These are phyloP conservation scores for Fusarium caatingaense DNA, from an alignment of 2,329 filamentous ascomycete species.

Conservation along the genomic window DNA sequence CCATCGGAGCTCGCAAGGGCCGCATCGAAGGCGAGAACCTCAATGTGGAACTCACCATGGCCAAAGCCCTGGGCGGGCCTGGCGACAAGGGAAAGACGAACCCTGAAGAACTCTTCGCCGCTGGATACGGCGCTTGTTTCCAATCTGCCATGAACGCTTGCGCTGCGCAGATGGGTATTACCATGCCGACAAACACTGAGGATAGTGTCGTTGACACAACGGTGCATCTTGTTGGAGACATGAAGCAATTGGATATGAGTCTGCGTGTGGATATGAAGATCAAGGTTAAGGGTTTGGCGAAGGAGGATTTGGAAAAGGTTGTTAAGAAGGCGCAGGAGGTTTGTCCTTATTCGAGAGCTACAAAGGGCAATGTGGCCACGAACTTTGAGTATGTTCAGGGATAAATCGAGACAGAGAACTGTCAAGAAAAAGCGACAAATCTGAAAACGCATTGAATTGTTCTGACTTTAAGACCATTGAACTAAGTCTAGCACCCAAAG, in stretches of 20 bases:
- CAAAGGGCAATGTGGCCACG: slow-evolving; percentile 2
- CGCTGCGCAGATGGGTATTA: slow-evolving; percentile 9
- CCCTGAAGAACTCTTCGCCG: slow-evolving; percentile 18
- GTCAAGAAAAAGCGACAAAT: not conserved
- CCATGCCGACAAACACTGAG: slow-evolving; percentile 9
- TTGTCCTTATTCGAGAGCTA: slow-evolving; percentile 19
- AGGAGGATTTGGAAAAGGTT: slow-evolving; percentile 1
- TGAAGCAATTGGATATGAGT: slow-evolving; percentile 19
- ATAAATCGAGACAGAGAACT: not conserved
- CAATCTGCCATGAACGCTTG: slow-evolving; percentile 28
- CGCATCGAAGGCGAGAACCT: slow-evolving; percentile 25
- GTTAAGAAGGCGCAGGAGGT: slow-evolving; percentile 7
- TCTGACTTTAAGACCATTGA: accelerated
- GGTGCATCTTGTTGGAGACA: slow-evolving; percentile 20
- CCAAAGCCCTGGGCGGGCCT: slow-evolving; percentile 21
- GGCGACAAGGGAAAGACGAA: slow-evolving; percentile 26
- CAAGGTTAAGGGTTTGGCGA: slow-evolving; percentile 11
- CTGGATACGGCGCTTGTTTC: slow-evolving; percentile 26
- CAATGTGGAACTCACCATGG: slow-evolving; percentile 30
- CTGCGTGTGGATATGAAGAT: slow-evolving; percentile 25
- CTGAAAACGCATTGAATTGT: accelerated
- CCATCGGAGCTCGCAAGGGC: slow-evolving; percentile 20
- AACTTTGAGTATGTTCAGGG: slow-evolving; percentile 9
- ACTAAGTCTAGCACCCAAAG: not conserved
- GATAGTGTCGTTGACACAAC: slow-evolving; percentile 24